phyloP scores from a whole-genome alignment of 106 monocot genomes.

The Allium fistulosum region DNA sequence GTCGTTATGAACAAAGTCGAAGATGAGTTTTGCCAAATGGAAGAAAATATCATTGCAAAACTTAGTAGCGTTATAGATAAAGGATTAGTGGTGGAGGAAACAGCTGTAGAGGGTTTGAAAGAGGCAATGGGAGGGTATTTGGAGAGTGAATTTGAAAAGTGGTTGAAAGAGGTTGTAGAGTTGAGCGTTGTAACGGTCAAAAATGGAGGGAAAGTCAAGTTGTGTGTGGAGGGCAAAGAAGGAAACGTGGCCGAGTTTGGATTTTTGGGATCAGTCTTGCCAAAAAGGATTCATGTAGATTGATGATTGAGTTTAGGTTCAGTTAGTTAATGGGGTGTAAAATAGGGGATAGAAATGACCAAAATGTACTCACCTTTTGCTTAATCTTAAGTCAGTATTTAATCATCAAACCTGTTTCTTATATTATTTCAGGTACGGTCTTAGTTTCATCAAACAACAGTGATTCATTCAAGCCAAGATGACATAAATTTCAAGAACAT shows the following conservation, averaged over 20 bases:
- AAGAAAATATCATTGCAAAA: constrained; percentile 22
- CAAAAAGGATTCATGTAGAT: constrained; percentile 37
- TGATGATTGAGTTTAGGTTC: constrained; percentile 8
- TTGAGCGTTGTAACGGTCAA: constrained; percentile 32
- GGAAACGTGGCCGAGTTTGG: constrained; percentile 32
- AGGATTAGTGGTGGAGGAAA: constrained; percentile 21
- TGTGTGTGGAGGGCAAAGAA: constrained; percentile 34
- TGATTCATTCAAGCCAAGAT: neutral
- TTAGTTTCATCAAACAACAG: neutral
- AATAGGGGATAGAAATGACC: constrained; percentile 7
- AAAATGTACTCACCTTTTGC: neutral
- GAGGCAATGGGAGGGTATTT: constrained; percentile 40
- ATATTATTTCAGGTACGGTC: neutral
- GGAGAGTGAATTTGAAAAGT: constrained; percentile 51
- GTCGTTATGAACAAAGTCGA: constrained; percentile 25
- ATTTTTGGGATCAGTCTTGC: constrained; percentile 60
- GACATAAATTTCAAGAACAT: neutral
- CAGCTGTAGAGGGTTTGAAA: constrained; percentile 33
- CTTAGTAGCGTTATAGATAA: constrained; percentile 17
- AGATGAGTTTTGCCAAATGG: neutral
- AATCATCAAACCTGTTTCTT: neutral
- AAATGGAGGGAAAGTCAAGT: constrained; percentile 62
- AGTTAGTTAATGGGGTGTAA: neutral
- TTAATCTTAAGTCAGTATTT: too few species aligned
- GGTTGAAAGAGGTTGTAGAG: constrained; percentile 74